Conservation (phyloP, 352 stramenopile genomes). For the Albugo laibachii region DNA sequence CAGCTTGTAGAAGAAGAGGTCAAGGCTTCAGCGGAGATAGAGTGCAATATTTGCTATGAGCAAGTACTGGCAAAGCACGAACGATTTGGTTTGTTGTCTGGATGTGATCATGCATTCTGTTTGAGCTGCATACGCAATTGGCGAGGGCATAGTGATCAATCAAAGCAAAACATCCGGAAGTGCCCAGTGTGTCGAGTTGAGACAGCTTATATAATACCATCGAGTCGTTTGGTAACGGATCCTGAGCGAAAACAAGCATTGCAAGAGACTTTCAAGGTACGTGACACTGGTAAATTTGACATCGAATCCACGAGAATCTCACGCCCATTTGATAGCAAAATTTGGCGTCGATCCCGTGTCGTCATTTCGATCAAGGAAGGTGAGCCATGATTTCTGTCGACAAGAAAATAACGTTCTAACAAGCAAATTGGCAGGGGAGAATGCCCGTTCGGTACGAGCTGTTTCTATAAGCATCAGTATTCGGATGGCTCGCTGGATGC, state of each 20-base stretch:
- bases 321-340: conserved; percentile 22
- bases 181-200: conserved; percentile 59
- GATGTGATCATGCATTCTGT: conserved; percentile 69
- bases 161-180: conserved; percentile 58
- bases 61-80: conserved; percentile 47
- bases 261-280: conserved; percentile 41
- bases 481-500: conserved; percentile 32
- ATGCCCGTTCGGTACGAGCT: conserved; percentile 75
- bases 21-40: conserved; percentile 14
- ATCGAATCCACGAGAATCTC: not conserved
- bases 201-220: conserved; percentile 72
- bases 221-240: conserved; percentile 51
- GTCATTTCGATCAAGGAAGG: conserved; percentile 65
- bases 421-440: conserved; percentile 20
- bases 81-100: conserved; percentile 64
- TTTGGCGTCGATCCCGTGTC: conserved; percentile 52
- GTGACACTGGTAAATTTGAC: conserved; percentile 2
- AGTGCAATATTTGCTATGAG: conserved; percentile 79
- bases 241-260: conserved; percentile 43
- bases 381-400: conserved; percentile 7
- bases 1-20: not conserved
- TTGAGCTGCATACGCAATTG: conserved; percentile 68
- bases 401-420: not conserved
- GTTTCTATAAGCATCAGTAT: conserved; percentile 70
- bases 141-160: conserved; percentile 31